phyloP scores from a whole-genome alignment of 306 rosid species.

The Biancaea sappan region DNA sequence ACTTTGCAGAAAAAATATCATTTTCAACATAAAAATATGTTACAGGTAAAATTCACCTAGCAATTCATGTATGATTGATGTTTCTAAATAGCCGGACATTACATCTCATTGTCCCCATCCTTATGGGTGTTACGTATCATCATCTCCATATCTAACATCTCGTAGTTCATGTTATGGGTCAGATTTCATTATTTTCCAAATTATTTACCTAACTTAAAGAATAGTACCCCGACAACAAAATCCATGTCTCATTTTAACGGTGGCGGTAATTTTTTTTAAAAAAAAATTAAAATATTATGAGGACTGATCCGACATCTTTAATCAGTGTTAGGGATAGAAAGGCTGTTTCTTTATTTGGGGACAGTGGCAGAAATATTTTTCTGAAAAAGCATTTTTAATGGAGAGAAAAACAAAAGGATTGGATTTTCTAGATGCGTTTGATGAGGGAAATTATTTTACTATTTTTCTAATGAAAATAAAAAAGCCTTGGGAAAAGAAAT shows the following conservation, averaged over 20 bases:
- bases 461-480: not conserved
- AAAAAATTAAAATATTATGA: not conserved
- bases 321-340: not conserved
- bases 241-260: slow-evolving; percentile 44
- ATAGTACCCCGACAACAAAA: slow-evolving; percentile 47
- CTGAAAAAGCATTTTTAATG: not conserved
- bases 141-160: too few species aligned
- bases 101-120: too few species aligned
- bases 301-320: slow-evolving; percentile 14
- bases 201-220: slow-evolving; percentile 40
- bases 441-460: slow-evolving; percentile 2
- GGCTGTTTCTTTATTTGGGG: not conserved
- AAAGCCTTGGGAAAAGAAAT: not conserved
- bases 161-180: too few species aligned
- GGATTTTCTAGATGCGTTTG: not conserved
- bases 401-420: not conserved
- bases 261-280: not conserved
- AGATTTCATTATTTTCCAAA: slow-evolving; percentile 42
- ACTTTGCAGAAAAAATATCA: too few species aligned
- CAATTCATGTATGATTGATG: too few species aligned
- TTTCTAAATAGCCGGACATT: too few species aligned
- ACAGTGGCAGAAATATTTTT: slow-evolving; percentile 3
- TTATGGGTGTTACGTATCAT: too few species aligned
- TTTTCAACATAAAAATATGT: too few species aligned
- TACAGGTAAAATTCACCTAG: too few species aligned